Evolutionary conservation across 306 rosid genomes (phyloP).

Genomic region (Castanopsis chinensis): DNA sequence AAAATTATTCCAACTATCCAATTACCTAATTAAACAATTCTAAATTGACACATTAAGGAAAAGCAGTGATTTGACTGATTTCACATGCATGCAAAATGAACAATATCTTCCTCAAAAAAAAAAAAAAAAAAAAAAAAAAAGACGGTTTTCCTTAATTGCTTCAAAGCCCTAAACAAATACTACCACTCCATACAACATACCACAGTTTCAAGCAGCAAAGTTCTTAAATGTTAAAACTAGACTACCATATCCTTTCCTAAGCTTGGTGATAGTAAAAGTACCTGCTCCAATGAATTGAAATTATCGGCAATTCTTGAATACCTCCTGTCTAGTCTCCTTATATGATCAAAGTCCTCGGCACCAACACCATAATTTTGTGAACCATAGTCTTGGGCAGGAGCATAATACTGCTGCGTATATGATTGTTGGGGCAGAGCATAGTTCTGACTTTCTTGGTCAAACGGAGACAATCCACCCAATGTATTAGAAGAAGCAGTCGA

Average conservation of each 20-base stretch:
- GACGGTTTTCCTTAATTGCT: not conserved
- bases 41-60: not conserved
- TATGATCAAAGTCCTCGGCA: not conserved
- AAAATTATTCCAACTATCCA: not conserved
- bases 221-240: not conserved
- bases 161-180: not conserved
- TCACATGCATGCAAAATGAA: not conserved
- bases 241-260: not conserved
- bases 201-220: not conserved
- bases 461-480: constrained; percentile 32
- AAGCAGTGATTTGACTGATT: not conserved
- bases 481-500: constrained; percentile 18
- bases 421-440: constrained; percentile 49
- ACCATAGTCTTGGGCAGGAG: constrained; percentile 14
- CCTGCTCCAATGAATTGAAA: constrained; percentile 74
- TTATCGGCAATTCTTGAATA: constrained; percentile 81
- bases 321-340: constrained; percentile 57
- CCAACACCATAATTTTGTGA: constrained; percentile 8
- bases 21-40: not conserved
- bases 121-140: no score
- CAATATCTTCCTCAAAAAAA: not conserved
- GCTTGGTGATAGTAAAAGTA: constrained; percentile 5
- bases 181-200: not conserved
- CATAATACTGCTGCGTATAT: constrained; percentile 37
- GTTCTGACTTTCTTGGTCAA: constrained; percentile 43